Conservation (phyloP, 2,329 filamentous ascomycete genomes). For the Cladosporium halotolerans region DNA sequence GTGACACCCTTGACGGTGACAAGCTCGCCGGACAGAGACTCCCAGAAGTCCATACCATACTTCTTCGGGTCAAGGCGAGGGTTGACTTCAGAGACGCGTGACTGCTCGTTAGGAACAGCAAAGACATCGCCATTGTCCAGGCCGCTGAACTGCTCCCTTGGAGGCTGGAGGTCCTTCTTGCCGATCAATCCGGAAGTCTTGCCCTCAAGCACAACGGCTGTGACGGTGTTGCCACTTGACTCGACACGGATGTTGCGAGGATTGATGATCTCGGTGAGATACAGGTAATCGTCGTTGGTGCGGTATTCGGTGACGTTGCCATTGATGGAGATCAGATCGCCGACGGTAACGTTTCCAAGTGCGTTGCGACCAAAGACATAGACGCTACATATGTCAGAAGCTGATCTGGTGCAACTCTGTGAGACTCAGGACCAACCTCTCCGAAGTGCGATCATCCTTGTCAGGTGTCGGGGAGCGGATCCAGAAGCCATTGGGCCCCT, state of each 20-base stretch:
- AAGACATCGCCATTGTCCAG: slow-evolving; percentile 63
- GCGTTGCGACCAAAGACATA: slow-evolving; percentile 56
- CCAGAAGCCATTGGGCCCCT: slow-evolving; percentile 56
- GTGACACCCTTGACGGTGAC: slow-evolving; percentile 49
- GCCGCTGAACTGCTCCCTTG: slow-evolving; percentile 54
- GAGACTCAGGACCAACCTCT: slow-evolving; percentile 26
- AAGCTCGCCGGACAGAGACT: slow-evolving; percentile 61
- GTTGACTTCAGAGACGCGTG: slow-evolving; percentile 53
- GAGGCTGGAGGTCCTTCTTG: slow-evolving; percentile 47
- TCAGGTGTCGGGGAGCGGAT: slow-evolving; percentile 56
- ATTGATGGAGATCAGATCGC: slow-evolving; percentile 56
- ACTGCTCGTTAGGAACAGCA: slow-evolving; percentile 56
- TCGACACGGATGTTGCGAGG: slow-evolving; percentile 50
- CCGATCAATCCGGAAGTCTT: slow-evolving; percentile 32
- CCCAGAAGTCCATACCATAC: slow-evolving; percentile 70
- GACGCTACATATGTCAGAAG: slow-evolving; percentile 28
- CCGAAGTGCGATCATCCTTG: slow-evolving; percentile 52
- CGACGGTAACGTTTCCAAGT: slow-evolving; percentile 50
- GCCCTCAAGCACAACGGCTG: slow-evolving; percentile 48
- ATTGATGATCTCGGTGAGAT: slow-evolving; percentile 56
- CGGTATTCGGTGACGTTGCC: slow-evolving; percentile 57
- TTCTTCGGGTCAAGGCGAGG: slow-evolving; percentile 53
- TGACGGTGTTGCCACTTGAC: slow-evolving; percentile 49
- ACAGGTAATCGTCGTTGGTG: slow-evolving; percentile 51
- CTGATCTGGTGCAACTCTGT: background rate